Evolutionary conservation across 2,329 filamentous ascomycete species (phyloP), one percentile per base, ranked within the genome.

Genomic region (Fusarium solani-melongenae): DNA sequence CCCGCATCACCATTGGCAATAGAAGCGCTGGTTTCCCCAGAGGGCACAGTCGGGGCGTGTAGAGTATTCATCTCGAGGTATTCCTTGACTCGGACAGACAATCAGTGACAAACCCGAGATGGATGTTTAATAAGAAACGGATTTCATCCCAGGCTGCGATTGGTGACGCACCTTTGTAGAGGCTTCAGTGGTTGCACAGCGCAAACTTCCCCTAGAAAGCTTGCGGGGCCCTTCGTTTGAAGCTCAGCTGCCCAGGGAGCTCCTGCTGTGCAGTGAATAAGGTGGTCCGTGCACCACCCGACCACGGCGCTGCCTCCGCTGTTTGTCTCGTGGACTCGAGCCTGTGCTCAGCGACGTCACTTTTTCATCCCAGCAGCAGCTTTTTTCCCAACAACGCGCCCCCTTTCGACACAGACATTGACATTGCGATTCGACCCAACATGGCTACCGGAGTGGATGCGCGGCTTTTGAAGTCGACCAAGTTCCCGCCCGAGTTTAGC

Each of bases 401-500:
- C 58, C 62, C 41, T 53, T 20, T 65, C 58, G 38, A 63, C 31
- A 70, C 55, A 44, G 65, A 59, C 46, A 74, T 71, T 73, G 76
- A 44, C 61, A 66, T 64, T 66, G 65, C 67, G 39, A 66, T 63
- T 36, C 64, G 59, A 70, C 67, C 76, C 79, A 86, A 73, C 74
- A 96, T 96, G 94, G 92, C 94, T 77, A 92, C 92, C 63, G 93
- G 91, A 74, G 94, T 96, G 71, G 96, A 98, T 83, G 92, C 93
- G 74, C 97, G 97, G 87, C 90, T 97, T 78, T 86, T 98, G 65
- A 94, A 92, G 88, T 92, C 92, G 83, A 98, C 95, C 64, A 98
- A 97, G 81, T 98, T 98, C 74, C 96, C 96, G 53, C 89, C 92
- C 9, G 95, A 98, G 80, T 99, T 98, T 85, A 96, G 90, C 81